Evolutionary conservation across 352 stramenopile species (phyloP).

Genomic region (Globisporangium cederbergense): DNA sequence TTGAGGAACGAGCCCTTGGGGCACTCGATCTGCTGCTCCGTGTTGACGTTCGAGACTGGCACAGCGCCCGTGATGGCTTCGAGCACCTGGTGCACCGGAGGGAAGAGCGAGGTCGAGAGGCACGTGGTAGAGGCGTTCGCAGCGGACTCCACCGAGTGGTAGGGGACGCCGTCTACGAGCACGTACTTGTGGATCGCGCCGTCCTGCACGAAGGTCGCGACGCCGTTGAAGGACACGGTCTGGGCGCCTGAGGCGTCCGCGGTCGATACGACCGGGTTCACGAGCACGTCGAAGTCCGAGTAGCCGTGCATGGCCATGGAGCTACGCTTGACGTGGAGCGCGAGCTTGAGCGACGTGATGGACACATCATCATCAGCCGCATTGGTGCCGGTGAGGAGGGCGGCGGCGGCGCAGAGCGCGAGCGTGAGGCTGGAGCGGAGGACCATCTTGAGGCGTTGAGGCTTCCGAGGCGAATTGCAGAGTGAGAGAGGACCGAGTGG

Average conservation of each 20-base stretch:
- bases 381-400: neutral
- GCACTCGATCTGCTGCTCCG: slow-evolving; percentile 41
- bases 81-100: slow-evolving; percentile 30
- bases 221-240: slow-evolving; percentile 38
- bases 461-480: neutral
- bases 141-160: slow-evolving; percentile 23
- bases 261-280: slow-evolving; percentile 28
- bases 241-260: slow-evolving; percentile 10
- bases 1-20: slow-evolving; percentile 33
- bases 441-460: neutral
- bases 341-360: slow-evolving; percentile 32
- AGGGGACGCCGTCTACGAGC: slow-evolving; percentile 33
- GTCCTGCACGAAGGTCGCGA: slow-evolving; percentile 28
- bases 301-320: slow-evolving; percentile 51
- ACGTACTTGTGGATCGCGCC: slow-evolving; percentile 33
- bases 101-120: slow-evolving; percentile 22
- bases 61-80: slow-evolving; percentile 29
- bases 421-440: neutral
- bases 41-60: slow-evolving; percentile 29
- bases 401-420: slow-evolving; percentile 2
- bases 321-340: slow-evolving; percentile 45
- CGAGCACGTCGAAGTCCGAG: slow-evolving; percentile 39
- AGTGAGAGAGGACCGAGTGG: neutral
- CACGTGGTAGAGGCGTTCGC: slow-evolving; percentile 21
- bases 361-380: neutral